phyloP scores from a whole-genome alignment of 2,329 filamentous ascomycete species.

The Apiospora kogelbergensis region DNA sequence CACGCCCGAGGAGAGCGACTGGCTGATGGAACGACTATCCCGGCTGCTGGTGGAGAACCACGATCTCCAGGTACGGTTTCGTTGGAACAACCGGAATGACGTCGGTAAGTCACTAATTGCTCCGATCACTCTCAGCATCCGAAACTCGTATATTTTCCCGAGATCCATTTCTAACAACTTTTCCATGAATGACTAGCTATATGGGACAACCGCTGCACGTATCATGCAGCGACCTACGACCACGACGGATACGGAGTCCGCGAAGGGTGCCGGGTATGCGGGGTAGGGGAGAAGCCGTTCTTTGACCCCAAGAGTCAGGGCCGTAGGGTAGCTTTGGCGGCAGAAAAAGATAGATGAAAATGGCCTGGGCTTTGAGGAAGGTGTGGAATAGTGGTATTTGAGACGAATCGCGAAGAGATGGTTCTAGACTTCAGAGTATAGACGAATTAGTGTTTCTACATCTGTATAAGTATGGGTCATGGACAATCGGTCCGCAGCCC shows the following conservation, averaged over 20 bases:
- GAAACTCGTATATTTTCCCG: no score
- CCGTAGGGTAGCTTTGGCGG: background rate
- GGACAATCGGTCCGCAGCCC: no score
- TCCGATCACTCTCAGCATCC: no score
- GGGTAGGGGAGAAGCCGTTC: conserved; percentile 54
- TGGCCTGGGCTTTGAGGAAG: no score
- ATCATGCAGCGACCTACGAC: conserved; percentile 59
- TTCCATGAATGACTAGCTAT: conserved; percentile 38
- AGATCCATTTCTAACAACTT: background rate
- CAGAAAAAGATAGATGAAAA: no score
- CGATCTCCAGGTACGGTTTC: conserved; percentile 47
- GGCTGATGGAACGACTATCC: conserved; percentile 40
- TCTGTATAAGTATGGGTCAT: no score
- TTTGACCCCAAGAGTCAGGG: conserved; percentile 47
- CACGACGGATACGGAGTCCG: conserved; percentile 48
- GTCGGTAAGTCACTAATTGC: background rate
- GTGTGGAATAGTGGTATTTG: no score
- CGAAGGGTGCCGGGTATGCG: conserved; percentile 49
- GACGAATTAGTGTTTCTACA: no score
- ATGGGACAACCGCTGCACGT: conserved; percentile 61
- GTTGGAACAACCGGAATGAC: conserved; percentile 45
- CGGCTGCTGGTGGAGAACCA: conserved; percentile 46
- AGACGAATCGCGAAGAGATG: no score
- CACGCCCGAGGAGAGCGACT: conserved; percentile 40
- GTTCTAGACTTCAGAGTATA: no score